Conservation (phyloP, 148 eudicot species). For the Heliamphora exappendiculata region DNA sequence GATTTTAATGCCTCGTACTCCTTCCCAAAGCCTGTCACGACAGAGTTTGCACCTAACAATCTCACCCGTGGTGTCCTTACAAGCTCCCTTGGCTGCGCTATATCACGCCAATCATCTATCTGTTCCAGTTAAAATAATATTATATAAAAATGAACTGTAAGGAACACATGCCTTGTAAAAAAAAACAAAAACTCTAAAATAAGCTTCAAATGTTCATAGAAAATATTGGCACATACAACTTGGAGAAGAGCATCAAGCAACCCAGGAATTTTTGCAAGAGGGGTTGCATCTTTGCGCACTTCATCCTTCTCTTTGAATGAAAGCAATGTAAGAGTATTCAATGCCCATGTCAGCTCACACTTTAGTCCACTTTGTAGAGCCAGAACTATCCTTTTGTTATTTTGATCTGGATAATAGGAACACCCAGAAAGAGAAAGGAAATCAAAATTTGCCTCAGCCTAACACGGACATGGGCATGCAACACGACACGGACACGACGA, state of each 20-base stretch:
- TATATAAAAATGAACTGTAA: background rate
- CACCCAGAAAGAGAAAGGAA: background rate
- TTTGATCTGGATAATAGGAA: slow-evolving; percentile 58
- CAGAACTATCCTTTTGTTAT: slow-evolving; percentile 82
- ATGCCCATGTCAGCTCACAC: slow-evolving; percentile 93
- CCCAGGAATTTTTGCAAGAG: slow-evolving; percentile 86
- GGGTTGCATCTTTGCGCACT: slow-evolving; percentile 87
- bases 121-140: slow-evolving; percentile 21
- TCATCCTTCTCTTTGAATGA: slow-evolving; percentile 97
- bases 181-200: background rate
- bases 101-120: slow-evolving; percentile 99
- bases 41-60: slow-evolving; percentile 60
- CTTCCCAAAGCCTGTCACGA: slow-evolving; percentile 79
- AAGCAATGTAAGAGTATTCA: slow-evolving; percentile 80
- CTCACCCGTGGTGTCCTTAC: slow-evolving; percentile 61
- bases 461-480: no score
- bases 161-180: background rate
- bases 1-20: slow-evolving; percentile 56
- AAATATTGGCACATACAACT: slow-evolving; percentile 53
- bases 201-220: background rate
- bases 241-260: slow-evolving; percentile 96
- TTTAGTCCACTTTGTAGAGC: slow-evolving; percentile 97
- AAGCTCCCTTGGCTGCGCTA: slow-evolving; percentile 69
- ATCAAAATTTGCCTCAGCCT: background rate
- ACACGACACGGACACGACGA: no score